Base-by-base conservation (phyloP, 2,329 filamentous ascomycete genomes). In the Ceratocystis ficicola region DNA sequence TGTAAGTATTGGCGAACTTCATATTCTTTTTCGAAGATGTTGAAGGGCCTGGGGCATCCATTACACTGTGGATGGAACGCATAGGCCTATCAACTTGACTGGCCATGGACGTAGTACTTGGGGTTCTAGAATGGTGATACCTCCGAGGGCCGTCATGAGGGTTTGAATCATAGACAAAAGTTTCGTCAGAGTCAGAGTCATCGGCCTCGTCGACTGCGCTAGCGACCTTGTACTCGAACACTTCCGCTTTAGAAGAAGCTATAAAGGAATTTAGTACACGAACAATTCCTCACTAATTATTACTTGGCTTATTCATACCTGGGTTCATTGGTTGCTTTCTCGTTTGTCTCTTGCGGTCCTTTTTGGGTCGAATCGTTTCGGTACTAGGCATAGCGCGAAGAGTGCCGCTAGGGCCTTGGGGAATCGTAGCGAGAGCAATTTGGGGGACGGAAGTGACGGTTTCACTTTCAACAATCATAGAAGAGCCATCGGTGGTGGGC, bases 141-240 rank as follows among this genome's bases (percentile, higher is more conserved):
- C 91, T 84, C 69, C 85, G 83, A n/a, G 83, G 83, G 62, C 73
- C 75, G 70, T 88, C 85, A 63, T 90, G 89, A 8, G 93, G 94
- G 72, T 99, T 99, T 30, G 94, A 97, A 75, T 99, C 94, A 76
- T 99, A 99, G 17, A 99, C 94, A 75, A 97, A 99, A 0, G 94
- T 97, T 76, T 97, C 94, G 72, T 96, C 94, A 1, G 93, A 97
- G 74, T 99, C 94, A 5, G 93, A 96, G 12, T 93, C 95, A 74
- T 96, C 89, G 57, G 90, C 91, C 75, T 97, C 92, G 73, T 97
- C 93, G 64, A 99, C 91, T 7, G 93, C 93, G 74, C 87, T 96
- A 63, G 93, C 93, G 70, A 99, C 91, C 73, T 95, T 95, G 70
- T 92, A 91, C 77, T 97, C 94, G 74, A 99, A 99, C 63, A 97